phyloP scores from a whole-genome alignment of 306 rosid genomes.

The Crataegus laevigata region DNA sequence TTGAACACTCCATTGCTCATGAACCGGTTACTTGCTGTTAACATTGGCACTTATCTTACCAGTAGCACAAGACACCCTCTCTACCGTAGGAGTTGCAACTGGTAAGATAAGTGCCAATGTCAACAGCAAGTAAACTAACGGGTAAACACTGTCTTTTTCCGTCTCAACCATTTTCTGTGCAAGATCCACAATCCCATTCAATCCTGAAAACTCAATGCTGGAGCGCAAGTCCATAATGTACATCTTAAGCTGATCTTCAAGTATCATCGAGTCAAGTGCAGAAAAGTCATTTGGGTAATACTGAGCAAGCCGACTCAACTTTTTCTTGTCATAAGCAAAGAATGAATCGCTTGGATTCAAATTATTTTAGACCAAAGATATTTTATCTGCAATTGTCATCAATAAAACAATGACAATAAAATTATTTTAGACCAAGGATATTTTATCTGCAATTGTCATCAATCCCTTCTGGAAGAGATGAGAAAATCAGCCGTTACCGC shows the following conservation, averaged over 20 bases:
- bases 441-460: no score
- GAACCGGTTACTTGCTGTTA: no score
- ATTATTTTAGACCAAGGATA: no score
- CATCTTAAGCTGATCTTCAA: constrained; percentile 9
- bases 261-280: neutral
- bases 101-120: neutral
- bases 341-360: no score
- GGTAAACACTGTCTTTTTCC: neutral
- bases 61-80: neutral
- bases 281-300: constrained; percentile 10
- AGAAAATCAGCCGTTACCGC: no score
- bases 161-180: neutral
- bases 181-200: constrained; percentile 2
- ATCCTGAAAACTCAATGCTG: neutral
- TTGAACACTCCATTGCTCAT: constrained; percentile 52
- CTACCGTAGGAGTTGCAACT: neutral
- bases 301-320: neutral
- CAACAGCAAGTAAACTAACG: neutral
- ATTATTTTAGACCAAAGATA: no score
- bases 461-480: no score
- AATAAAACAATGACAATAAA: no score
- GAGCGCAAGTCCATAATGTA: neutral
- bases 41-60: no score
- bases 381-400: no score
- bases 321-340: neutral